These are phyloP conservation scores for Alectoria sarmentosa DNA, from an alignment of 495 filamentous ascomycete species.

Conservation along the genomic window DNA sequence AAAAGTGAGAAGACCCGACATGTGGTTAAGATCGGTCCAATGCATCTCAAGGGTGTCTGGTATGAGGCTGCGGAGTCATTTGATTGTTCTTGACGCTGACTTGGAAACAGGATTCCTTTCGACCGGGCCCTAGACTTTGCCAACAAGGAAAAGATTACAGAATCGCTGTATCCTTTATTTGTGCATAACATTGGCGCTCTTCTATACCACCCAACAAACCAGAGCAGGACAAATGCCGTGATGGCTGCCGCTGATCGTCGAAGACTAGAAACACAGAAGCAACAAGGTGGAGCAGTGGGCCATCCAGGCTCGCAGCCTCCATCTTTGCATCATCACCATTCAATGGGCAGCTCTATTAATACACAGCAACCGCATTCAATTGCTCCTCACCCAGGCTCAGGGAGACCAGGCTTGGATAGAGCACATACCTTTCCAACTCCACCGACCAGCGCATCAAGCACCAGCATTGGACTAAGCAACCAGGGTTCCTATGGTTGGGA, in stretches of 20 bases:
- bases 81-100: conserved; percentile 8
- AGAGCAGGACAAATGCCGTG: conserved; percentile 69
- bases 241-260: conserved; percentile 81
- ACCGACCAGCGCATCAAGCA: conserved; percentile 83
- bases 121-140: conserved; percentile 95
- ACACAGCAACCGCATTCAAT: conserved; percentile 61
- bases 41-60: conserved; percentile 99
- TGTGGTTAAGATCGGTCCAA: conserved; percentile 97
- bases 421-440: conserved; percentile 91
- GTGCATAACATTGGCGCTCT: conserved; percentile 95
- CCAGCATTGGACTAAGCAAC: conserved; percentile 67
- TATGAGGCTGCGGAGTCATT: conserved; percentile 40
- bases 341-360: conserved; percentile 62
- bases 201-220: conserved; percentile 90
- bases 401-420: conserved; percentile 67
- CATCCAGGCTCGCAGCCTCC: conserved; percentile 55
- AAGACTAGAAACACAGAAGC: conserved; percentile 40
- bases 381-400: conserved; percentile 59
- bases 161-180: conserved; percentile 89
- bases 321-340: conserved; percentile 72
- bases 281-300: conserved; percentile 34
- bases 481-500: conserved; percentile 74
- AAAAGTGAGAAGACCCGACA: conserved; percentile 97
- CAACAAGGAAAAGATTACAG: conserved; percentile 99
- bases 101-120: conserved; percentile 76